These are phyloP conservation scores for Zizania palustris DNA, from an alignment of 202 grass and related monocot species.

Conservation along the genomic window DNA sequence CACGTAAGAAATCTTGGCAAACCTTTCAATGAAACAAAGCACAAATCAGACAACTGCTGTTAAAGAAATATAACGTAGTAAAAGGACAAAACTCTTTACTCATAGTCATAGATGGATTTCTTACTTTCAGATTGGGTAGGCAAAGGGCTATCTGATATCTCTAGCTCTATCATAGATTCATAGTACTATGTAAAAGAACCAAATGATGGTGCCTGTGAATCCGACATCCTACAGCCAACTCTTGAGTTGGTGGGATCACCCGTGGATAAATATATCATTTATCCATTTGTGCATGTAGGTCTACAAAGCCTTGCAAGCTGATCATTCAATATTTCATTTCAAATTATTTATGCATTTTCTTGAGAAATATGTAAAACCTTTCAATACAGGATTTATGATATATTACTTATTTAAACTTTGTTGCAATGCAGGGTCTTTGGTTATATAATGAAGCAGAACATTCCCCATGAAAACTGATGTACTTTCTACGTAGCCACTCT, in stretches of 20 bases:
- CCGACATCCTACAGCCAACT: neutral
- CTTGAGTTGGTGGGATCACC: neutral
- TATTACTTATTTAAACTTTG: neutral
- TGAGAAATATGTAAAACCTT: neutral
- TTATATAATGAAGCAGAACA: conserved; percentile 13
- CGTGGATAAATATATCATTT: neutral
- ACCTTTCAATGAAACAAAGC: conserved; percentile 38
- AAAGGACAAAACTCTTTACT: neutral
- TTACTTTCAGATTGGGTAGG: conserved; percentile 15
- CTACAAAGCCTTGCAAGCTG: neutral
- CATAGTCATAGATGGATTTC: neutral
- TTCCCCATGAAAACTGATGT: neutral
- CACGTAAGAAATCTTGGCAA: conserved; percentile 81
- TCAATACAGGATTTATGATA: neutral
- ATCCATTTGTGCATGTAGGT: neutral
- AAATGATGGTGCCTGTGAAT: neutral
- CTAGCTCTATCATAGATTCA: neutral
- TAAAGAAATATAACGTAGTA: conserved; percentile 27
- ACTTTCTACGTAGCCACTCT: neutral
- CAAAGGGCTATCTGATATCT: neutral
- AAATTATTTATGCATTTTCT: neutral
- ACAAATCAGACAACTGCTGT: conserved; percentile 5
- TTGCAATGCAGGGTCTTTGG: neutral
- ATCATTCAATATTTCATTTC: neutral
- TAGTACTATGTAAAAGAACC: neutral